phyloP scores from a whole-genome alignment of 805 yeast species.

The Metschnikowia vanudenii region DNA sequence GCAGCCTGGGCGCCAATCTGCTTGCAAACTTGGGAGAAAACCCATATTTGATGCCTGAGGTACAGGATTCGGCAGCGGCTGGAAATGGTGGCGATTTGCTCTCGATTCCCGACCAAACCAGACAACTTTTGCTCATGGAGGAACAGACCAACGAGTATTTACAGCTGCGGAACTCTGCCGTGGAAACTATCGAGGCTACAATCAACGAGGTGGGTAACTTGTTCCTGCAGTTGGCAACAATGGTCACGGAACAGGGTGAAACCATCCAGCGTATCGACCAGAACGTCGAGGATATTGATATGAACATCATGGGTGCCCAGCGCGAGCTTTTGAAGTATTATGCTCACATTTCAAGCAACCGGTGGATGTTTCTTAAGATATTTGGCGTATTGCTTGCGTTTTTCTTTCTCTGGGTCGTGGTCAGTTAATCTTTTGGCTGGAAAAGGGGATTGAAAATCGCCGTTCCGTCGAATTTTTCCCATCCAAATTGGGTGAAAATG shows the following conservation, averaged over 20 bases:
- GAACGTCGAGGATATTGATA: slow-evolving; percentile 87
- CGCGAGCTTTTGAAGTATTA: slow-evolving; percentile 88
- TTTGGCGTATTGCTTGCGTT: slow-evolving; percentile 83
- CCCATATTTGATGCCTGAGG: slow-evolving; percentile 34
- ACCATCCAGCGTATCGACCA: slow-evolving; percentile 92
- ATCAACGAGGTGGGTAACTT: slow-evolving; percentile 94
- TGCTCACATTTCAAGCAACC: slow-evolving; percentile 79
- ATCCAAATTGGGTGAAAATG: no score
- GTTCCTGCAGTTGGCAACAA: slow-evolving; percentile 91
- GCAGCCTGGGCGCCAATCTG: slow-evolving; percentile 6
- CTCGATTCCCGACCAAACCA: slow-evolving; percentile 78
- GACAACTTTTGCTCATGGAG: slow-evolving; percentile 75
- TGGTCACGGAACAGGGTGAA: slow-evolving; percentile 98
- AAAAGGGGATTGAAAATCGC: no score
- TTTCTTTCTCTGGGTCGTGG: slow-evolving; percentile 75
- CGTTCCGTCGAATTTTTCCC: no score
- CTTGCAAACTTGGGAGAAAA: slow-evolving; percentile 35
- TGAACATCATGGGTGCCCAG: slow-evolving; percentile 92
- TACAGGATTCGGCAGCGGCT: slow-evolving; percentile 17
- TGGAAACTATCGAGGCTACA: slow-evolving; percentile 94
- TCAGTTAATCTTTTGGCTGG: no score
- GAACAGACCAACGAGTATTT: slow-evolving; percentile 76
- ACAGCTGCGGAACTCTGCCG: slow-evolving; percentile 83
- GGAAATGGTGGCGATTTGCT: slow-evolving; percentile 45
- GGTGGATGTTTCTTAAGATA: slow-evolving; percentile 88